Base-by-base conservation (phyloP, 2,329 filamentous ascomycete species). In the Ascochyta rabiei region DNA sequence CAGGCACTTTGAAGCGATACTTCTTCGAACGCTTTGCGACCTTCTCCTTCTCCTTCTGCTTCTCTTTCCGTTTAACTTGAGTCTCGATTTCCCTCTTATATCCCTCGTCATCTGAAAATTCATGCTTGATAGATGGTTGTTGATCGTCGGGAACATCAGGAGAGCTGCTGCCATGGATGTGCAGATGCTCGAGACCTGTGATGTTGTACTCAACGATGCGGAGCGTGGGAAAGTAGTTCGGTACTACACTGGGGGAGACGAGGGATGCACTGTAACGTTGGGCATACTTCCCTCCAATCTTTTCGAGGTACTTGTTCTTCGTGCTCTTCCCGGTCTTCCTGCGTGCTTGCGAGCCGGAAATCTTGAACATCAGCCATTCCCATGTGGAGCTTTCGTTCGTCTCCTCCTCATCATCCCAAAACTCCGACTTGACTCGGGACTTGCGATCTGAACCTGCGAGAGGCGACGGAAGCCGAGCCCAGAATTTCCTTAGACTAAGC, bases 151-250 rank as follows among this genome's bases (percentile, higher is more conserved):
- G 44, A 28, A 30, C n/a, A 4, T 53, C 28, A 7, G 49, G 28
- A n/a, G 33, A 21, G 12, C 35, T 50, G 24, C 23, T 48, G 4
- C 57, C 47, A 9, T 61, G 43, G 9, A 69, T 44, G 16, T 55
- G 35, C 3, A 63, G 16, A 18, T 85, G 68, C 60, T 91, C 89
- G 3, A 96, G 73, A 0, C 91, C 91, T 0, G 82, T 90, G 49
- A 91, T 91, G 72, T 99, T 98, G 80, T 98, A 99, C 69, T 96
- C 91, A 61, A 93, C 81, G n/a, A 99, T 83, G n/a, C 93, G 86
- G 28, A 97, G 76, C 0, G 90, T 92, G 0, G 93, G 95, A 61
- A 93, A 95, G 75, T 91, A 96, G 70, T 95, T 97, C 6, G 93
- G 95, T 8, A 98, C 90, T 33, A 99, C 80, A 70, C 93, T 98